Evolutionary conservation across 495 filamentous ascomycete genomes (phyloP), one percentile per base, ranked within the genome.

Genomic region (Neurospora sp.): DNA sequence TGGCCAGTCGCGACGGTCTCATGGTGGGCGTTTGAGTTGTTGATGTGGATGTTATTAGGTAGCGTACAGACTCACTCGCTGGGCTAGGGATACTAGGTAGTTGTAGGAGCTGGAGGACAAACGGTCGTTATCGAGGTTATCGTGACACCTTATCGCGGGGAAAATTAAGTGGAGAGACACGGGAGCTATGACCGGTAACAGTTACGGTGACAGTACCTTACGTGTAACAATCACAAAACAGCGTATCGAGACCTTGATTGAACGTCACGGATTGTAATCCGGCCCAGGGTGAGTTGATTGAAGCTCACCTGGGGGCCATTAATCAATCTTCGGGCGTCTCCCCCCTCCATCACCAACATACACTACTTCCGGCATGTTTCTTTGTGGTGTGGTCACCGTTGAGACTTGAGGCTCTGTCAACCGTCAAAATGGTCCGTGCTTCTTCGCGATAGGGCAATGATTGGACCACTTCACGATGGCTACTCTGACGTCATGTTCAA

Each of bases 1-100:
- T 40, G 8, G 69, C 42, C 16, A 59, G 48, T 31, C 71, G 72
- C 73, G 75, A 27, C 35, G 75, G 72, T 69, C 75, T 69, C 78
- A 81, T 81, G 0, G 61, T 76, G 40, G 8, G 68, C 45, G 38
- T 8, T 42, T 68, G 72, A 31, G 10, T 42, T 48, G 72, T 70
- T 44, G 44, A 59, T 70, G 42, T 48, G 45, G 3, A 27, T 71
- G 10, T 10, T 69, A 37, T 31, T 35, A 20, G 68, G 8, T 53
- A 53, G 7, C 27, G 27, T 27, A 22, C 8, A 10, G 20, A 48
- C 8, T 48, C 31, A 48, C 8, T 48, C 31, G 31, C 31, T 31
- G 45, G n/a, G 16, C 41, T 20, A 10, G 17, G 42, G 6, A 44
- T 8, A 44, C 40, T 44, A n/a, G 27, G 27, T 27, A 27, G 27